Base-by-base conservation (phyloP, 2,329 filamentous ascomycete species). In the Arthrobotrys pseudoclavata region DNA sequence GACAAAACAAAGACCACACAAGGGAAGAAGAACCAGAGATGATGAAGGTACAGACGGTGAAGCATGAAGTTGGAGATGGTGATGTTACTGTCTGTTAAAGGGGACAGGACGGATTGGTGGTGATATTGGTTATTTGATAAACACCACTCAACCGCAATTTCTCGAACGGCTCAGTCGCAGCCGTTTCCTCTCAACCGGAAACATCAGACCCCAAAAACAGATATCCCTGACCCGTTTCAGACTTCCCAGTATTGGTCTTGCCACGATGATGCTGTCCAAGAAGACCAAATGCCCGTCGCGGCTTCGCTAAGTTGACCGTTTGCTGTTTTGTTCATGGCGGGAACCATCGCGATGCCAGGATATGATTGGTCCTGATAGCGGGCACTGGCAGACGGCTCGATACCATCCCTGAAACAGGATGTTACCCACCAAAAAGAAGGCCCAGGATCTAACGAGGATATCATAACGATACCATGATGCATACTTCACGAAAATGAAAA, bases 101-200 rank as follows among this genome's bases (percentile, higher is more conserved):
- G 57, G 52, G 68, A 48, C n/a, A 53, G 22, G 42, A 37, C 26
- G 24, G 42, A 42, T 68, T 60, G 42, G 29, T 60, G 18, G 29
- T 10, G 3, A 24, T 50, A 37, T 57, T 29, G 29, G 13, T 29
- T 66, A 34, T 31, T 31, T 57, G 42, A 69, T 69, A 69, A 62
- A 61, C 52, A 69, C 64, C 29, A 45, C 42, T 45, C 37, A 50
- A 67, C 62, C 62, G 50, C 34, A 70, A 70, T 70, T 63, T 70
- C 24, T 53, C 48, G 34, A 62, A 70, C 68, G 55, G 68, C 68
- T 63, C 55, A 60, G 34, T 55, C 61, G 45, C 66, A 57, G 64
- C 64, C 64, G 18, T 47, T 40, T 45, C 68, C 68, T 63, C 68
- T 71, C 68, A 71, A 71, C 57, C 68, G 50, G 68, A 71, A 71